Evolutionary conservation across 352 stramenopile species (phyloP), one percentile per base, ranked within the genome.

Genomic region (Phytophthora citrophthora): DNA sequence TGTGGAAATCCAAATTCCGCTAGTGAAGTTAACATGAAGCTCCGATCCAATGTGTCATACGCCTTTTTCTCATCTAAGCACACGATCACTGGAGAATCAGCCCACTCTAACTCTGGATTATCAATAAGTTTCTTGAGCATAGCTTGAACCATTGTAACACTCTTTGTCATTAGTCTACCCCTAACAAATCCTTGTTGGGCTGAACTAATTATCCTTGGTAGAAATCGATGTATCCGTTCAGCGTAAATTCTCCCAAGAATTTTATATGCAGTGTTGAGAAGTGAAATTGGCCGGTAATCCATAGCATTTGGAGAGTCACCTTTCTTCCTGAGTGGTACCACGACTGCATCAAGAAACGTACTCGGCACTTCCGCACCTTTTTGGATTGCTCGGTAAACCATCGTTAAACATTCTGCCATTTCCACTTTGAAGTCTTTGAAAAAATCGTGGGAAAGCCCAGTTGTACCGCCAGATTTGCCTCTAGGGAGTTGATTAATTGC

Each of bases 51-150:
- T 11, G 55, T 64, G 18, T 64, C 36, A 20, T 56, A 64, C 2
- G 32, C 55, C 44, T 64, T 64, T 5, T 46, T 11, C 2, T 50
- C 5, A 9, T 64, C 55, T n/a, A n/a, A n/a, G n/a, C n/a, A 53
- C 4, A 54, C 7, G 3, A 54, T 45, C 16, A 34, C 43, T 6
- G 54, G 10, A 4, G 31, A 36, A n/a, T 61, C 54, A 1, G 12
- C 31, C 39, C 39, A 46, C 5, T 27, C 16, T 13, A 46, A 3
- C 20, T 46, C n/a, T 46, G 39, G 39, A 16, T 46, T 6, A 6
- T 27, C 39, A 1, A 46, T 10, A 3, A 15, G 13, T 8, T 4
- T 26, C 20, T 24, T n/a, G 8, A 46, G 5, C 15, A 46, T 12
- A 8, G 39, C 39, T 12, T 46, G 39, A 5, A 46, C 39, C 39